Evolutionary conservation across 164 flowering plant genomes (phyloP).

Genomic region (Berberis vulgaris): DNA sequence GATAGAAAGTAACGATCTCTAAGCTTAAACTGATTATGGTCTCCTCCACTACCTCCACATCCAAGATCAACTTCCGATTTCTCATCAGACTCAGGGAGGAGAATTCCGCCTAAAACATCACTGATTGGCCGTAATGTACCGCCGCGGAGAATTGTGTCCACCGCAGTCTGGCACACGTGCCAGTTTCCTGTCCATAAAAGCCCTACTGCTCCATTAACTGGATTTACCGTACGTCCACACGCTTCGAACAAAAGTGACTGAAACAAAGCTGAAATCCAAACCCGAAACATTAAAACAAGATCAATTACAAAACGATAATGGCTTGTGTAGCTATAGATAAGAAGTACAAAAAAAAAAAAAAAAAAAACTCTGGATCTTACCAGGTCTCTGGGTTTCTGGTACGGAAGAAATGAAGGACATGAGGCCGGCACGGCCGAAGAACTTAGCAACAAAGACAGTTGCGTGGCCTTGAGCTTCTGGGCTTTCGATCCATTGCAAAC

Average conservation of each 20-base stretch:
- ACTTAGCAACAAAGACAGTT: slow-evolving; percentile 74
- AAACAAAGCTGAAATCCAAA: slow-evolving; percentile 44
- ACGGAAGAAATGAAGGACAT: slow-evolving; percentile 68
- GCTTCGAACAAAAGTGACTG: slow-evolving; percentile 71
- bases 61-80: slow-evolving; percentile 20
- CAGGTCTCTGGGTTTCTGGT: slow-evolving; percentile 49
- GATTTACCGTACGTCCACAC: slow-evolving; percentile 76
- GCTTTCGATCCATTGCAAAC: slow-evolving; percentile 58
- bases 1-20: slow-evolving; percentile 14
- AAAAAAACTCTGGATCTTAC: slow-evolving; percentile 19
- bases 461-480: slow-evolving; percentile 75
- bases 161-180: slow-evolving; percentile 71
- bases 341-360: too few relatives aligned
- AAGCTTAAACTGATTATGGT: neutral
- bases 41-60: neutral
- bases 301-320: neutral
- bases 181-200: slow-evolving; percentile 73
- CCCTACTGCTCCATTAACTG: slow-evolving; percentile 87
- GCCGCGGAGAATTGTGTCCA: slow-evolving; percentile 63
- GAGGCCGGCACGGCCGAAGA: slow-evolving; percentile 84
- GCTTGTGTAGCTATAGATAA: neutral
- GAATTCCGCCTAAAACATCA: slow-evolving; percentile 23
- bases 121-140: slow-evolving; percentile 43
- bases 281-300: neutral
- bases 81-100: slow-evolving; percentile 23